Evolutionary conservation across 2,329 filamentous ascomycete genomes (phyloP).

Genomic region (Calonectria pteridis): DNA sequence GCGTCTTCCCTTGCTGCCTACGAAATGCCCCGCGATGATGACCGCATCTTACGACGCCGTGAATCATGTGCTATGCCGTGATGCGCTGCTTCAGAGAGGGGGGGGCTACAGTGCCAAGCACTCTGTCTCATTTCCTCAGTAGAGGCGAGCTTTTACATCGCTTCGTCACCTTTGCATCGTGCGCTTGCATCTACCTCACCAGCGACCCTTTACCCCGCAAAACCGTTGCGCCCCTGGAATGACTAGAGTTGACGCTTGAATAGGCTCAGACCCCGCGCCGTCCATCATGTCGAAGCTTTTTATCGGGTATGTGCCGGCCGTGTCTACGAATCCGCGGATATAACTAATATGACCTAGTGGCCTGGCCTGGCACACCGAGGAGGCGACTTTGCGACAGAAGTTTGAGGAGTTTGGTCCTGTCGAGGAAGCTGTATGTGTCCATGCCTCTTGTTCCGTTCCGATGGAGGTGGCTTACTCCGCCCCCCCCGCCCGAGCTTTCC

Average conservation of each 20-base stretch:
- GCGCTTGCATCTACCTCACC: neutral
- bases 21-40: constrained; percentile 22
- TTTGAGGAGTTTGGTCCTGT: constrained; percentile 93
- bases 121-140: constrained; percentile 8
- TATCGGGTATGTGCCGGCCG: constrained; percentile 77
- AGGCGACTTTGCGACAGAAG: constrained; percentile 85
- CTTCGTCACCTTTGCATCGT: constrained; percentile 2
- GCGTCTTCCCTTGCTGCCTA: constrained; percentile 3
- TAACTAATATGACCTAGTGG: constrained; percentile 69
- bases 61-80: constrained; percentile 10
- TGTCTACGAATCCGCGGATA: constrained; percentile 1
- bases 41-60: constrained; percentile 17
- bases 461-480: constrained; percentile 28
- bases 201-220: constrained; percentile 10
- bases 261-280: constrained; percentile 32
- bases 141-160: neutral
- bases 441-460: constrained; percentile 34
- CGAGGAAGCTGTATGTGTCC: constrained; percentile 89
- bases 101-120: constrained; percentile 10
- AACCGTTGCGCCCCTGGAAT: constrained; percentile 9
- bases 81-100: constrained; percentile 12
- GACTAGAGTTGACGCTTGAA: constrained; percentile 30
- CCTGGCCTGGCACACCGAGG: constrained; percentile 98
- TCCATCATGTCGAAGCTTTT: constrained; percentile 90
- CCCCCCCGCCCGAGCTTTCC: neutral